Base-by-base conservation (phyloP, 1,139 yeast genomes). In the Kluyveromyces marxianus region DNA sequence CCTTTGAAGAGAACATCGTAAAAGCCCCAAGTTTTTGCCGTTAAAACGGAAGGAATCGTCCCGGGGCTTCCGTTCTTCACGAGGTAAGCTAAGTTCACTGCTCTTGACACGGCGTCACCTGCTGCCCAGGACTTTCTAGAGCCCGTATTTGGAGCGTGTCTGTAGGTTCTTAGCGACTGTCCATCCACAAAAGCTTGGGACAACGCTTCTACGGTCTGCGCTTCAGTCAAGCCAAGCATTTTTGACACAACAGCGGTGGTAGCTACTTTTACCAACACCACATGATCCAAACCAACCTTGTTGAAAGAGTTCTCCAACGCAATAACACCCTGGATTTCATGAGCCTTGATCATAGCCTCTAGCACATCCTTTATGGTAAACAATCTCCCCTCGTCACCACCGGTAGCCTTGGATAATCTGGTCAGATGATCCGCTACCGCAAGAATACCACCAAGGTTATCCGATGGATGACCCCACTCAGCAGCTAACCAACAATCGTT, bases 111-210 rank as follows among this genome's bases (percentile, higher is more conserved):
- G 8, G 82, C 82, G 54, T 77, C 82, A 50, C 82, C 83, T 10
- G 83, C 83, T 34, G 83, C 83, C 83, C 83, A 77, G 1, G 81
- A 76, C 65, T 77, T 77, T 58, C 82, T 70, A 7, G 79, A 72
- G 66, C 77, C 77, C 48, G 82, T 77, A 63, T 77, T 77, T 50
- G 83, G 82, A 6, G 81, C 79, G 56, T 77, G 82, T 55, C 83
- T 70, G 57, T 77, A 77, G 27, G 82, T 77, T 61, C 83, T 70
- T 49, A 77, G 63, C 3, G 79, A 59, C 54, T 75, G 79, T 25
- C 82, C 82, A 59, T 77, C 83, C 28, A 70, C 81, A 62, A 77
- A 76, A 7, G 81, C 81, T 48, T 77, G 82, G 3, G 81, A 75
- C 10, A 77, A 51, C 27, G 80, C 80, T 51, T 72, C 79, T 45